These are phyloP conservation scores for Beta macrorhiza DNA, from an alignment of 179 eudicot species.

Conservation along the genomic window DNA sequence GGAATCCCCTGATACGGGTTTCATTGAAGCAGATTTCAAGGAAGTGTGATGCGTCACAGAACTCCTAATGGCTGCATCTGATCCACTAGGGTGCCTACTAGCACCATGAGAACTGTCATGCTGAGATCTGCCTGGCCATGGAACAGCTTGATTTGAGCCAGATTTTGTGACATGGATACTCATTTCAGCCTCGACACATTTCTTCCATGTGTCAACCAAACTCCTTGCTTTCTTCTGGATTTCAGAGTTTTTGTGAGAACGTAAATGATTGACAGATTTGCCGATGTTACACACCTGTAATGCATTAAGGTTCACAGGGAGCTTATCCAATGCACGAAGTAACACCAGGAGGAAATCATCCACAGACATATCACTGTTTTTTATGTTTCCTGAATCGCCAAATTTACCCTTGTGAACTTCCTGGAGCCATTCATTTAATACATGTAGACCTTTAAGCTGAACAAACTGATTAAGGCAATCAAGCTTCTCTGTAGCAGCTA, in stretches of 20 bases:
- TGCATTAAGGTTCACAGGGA: constrained; percentile 46
- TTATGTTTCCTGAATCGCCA: constrained; percentile 29
- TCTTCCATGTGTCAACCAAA: constrained; percentile 47
- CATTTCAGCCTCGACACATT: constrained; percentile 50
- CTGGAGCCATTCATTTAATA: constrained; percentile 49
- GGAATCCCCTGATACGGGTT: constrained; percentile 31
- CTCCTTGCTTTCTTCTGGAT: constrained; percentile 50
- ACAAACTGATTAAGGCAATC: constrained; percentile 46
- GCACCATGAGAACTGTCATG: constrained; percentile 39
- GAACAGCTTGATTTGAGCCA: constrained; percentile 33
- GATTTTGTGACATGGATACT: constrained; percentile 27
- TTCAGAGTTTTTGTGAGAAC: constrained; percentile 39
- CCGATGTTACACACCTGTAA: constrained; percentile 47
- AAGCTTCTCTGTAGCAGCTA: constrained; percentile 44
- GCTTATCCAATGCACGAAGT: constrained; percentile 46
- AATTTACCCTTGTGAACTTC: constrained; percentile 47
- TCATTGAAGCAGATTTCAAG: constrained; percentile 30
- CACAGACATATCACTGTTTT: constrained; percentile 35
- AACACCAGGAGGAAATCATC: constrained; percentile 43
- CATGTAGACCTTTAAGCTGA: constrained; percentile 41
- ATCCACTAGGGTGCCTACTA: constrained; percentile 25
- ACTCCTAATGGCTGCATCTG: constrained; percentile 35
- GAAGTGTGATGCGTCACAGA: constrained; percentile 28
- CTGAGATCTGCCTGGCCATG: constrained; percentile 32
- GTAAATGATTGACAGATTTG: constrained; percentile 45